Evolutionary conservation across 2,329 filamentous ascomycete genomes (phyloP).

Genomic region (Arthrocladium fulminans): DNA sequence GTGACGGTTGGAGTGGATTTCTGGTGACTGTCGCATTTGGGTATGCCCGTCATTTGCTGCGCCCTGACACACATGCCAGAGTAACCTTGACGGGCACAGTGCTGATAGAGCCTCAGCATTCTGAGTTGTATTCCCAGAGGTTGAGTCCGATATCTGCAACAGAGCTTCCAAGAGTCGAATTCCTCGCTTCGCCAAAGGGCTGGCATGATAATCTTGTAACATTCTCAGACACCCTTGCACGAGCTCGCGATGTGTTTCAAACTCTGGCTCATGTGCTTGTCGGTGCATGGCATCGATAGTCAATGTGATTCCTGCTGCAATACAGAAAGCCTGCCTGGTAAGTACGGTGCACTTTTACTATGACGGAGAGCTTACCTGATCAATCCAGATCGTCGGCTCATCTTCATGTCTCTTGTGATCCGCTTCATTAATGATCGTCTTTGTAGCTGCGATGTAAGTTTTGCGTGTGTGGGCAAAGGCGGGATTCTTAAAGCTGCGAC

Average conservation of each 20-base stretch:
- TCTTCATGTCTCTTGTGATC: slow-evolving; percentile 26
- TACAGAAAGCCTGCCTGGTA: slow-evolving; percentile 28
- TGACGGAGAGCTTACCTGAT: slow-evolving; percentile 13
- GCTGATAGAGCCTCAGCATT: too few species aligned
- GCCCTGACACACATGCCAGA: too few species aligned
- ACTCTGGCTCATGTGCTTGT: slow-evolving; percentile 12
- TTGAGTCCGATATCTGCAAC: neutral
- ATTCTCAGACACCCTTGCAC: slow-evolving; percentile 13
- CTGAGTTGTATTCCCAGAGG: too few species aligned
- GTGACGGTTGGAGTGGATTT: too few species aligned
- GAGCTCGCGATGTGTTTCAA: slow-evolving; percentile 10
- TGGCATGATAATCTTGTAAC: slow-evolving; percentile 12
- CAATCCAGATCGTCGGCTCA: slow-evolving; percentile 37
- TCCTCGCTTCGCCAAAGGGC: slow-evolving; percentile 13
- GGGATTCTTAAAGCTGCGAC: slow-evolving; percentile 33
- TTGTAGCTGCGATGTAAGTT: slow-evolving; percentile 34
- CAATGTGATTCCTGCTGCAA: slow-evolving; percentile 31
- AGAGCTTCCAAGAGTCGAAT: slow-evolving; percentile 9
- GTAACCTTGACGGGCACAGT: too few species aligned
- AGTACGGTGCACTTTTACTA: neutral
- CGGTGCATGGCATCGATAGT: slow-evolving; percentile 31
- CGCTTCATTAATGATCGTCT: slow-evolving; percentile 33
- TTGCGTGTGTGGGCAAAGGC: slow-evolving; percentile 36
- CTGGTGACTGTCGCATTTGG: too few species aligned
- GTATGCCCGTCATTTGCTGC: too few species aligned